Evolutionary conservation across 2,329 filamentous ascomycete species (phyloP).

Genomic region (Beauveria brongniartii): DNA sequence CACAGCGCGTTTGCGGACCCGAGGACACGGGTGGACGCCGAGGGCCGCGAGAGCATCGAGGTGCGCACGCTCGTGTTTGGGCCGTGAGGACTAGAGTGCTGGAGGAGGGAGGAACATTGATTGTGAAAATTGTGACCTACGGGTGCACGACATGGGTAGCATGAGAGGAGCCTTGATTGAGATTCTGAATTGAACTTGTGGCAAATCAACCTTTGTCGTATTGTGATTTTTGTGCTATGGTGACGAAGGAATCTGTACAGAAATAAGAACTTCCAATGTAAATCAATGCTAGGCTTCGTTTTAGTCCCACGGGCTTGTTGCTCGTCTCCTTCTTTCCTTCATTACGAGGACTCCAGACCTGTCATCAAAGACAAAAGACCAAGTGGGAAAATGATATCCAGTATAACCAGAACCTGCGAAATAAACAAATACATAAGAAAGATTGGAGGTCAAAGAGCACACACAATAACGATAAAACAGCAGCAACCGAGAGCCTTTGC

Average conservation of each 20-base stretch:
- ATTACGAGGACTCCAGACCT: neutral
- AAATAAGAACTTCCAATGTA: neutral
- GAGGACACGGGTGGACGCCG: conserved; percentile 59
- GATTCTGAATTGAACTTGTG: neutral
- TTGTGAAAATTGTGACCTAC: neutral
- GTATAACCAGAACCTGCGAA: neutral
- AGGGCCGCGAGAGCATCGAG: conserved; percentile 79
- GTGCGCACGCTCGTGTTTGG: conserved; percentile 81
- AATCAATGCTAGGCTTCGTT: neutral
- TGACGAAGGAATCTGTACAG: neutral
- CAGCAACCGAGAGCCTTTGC: neutral
- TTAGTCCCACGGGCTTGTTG: neutral
- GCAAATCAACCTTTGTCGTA: neutral
- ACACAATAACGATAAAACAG: neutral
- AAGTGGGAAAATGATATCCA: neutral
- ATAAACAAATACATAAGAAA: conserved; percentile 4
- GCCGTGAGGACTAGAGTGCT: conserved; percentile 24
- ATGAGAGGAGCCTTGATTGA: neutral
- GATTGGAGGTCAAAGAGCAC: neutral
- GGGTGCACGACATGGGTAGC: neutral
- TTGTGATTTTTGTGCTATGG: neutral
- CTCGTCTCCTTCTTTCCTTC: neutral
- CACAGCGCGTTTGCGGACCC: conserved; percentile 78
- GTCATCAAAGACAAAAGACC: neutral
- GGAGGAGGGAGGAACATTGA: neutral